These are phyloP conservation scores for Gentiana dahurica DNA, from an alignment of 257 asterid species.

Conservation along the genomic window DNA sequence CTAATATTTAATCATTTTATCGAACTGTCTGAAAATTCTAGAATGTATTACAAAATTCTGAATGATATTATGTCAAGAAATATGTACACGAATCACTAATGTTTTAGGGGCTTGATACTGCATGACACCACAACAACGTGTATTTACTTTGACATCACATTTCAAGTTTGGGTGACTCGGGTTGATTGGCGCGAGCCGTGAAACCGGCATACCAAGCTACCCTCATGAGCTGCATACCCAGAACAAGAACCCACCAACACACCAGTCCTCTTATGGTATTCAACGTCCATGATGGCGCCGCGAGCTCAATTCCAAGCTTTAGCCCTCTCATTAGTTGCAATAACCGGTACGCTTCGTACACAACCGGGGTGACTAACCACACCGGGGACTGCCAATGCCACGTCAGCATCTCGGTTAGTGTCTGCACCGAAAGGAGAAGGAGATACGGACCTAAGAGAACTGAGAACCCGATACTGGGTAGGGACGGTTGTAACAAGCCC, in stretches of 20 bases:
- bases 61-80: no score
- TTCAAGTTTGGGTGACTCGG: slow-evolving; percentile 9
- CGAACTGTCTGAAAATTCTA: no score
- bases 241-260: slow-evolving; percentile 91
- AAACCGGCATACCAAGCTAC: slow-evolving; percentile 96
- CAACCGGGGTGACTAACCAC: slow-evolving; percentile 84
- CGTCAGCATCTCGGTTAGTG: slow-evolving; percentile 75
- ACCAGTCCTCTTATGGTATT: slow-evolving; percentile 65
- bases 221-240: slow-evolving; percentile 94
- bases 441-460: slow-evolving; percentile 89
- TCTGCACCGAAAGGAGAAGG: slow-evolving; percentile 66
- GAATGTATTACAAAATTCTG: no score
- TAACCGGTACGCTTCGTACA: slow-evolving; percentile 74
- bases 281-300: slow-evolving; percentile 65
- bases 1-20: no score
- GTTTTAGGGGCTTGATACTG: not conserved
- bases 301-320: slow-evolving; percentile 71
- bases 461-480: slow-evolving; percentile 49
- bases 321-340: slow-evolving; percentile 91
- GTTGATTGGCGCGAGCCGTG: slow-evolving; percentile 34
- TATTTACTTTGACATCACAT: not conserved
- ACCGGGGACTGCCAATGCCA: slow-evolving; percentile 99
- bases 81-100: no score
- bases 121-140: slow-evolving; percentile 5
- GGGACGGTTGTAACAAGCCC: slow-evolving; percentile 53